Conservation (phyloP, 306 rosid genomes). For the Astragalus glycyphyllos region DNA sequence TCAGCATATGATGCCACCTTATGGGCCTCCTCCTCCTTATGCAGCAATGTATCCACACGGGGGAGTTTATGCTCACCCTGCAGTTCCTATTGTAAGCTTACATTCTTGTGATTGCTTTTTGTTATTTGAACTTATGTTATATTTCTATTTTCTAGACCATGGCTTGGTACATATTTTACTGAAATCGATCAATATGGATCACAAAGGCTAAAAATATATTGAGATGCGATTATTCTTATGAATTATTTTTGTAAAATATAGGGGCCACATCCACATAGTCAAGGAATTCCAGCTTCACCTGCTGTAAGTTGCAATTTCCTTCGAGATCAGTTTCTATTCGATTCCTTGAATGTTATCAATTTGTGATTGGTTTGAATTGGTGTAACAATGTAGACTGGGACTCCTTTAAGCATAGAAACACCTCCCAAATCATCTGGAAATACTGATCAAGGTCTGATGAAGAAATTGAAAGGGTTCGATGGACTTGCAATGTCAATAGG, state of each 20-base stretch:
- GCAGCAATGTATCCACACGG: slow-evolving; percentile 91
- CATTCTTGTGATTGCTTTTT: slow-evolving; percentile 14
- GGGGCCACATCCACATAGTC: slow-evolving; percentile 74
- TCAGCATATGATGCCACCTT: slow-evolving; percentile 92
- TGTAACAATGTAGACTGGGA: slow-evolving; percentile 57
- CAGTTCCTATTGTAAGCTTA: slow-evolving; percentile 73
- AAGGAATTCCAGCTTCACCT: slow-evolving; percentile 73
- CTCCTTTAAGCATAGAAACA: slow-evolving; percentile 66
- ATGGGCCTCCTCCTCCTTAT: slow-evolving; percentile 82
- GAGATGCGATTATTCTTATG: slow-evolving; percentile 25
- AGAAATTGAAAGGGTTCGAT: slow-evolving; percentile 84
- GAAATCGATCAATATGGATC: background rate
- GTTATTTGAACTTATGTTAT: slow-evolving; percentile 23
- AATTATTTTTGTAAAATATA: slow-evolving; percentile 42
- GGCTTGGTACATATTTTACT: background rate
- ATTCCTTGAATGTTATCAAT: slow-evolving; percentile 12
- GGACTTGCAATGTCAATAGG: slow-evolving; percentile 96
- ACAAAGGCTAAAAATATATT: background rate
- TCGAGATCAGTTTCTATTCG: slow-evolving; percentile 2
- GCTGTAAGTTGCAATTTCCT: slow-evolving; percentile 61
- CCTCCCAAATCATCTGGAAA: slow-evolving; percentile 80
- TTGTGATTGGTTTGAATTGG: slow-evolving; percentile 42
- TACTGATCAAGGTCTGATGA: slow-evolving; percentile 69
- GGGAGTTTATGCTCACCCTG: slow-evolving; percentile 79
- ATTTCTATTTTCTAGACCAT: slow-evolving; percentile 28